Evolutionary conservation across 2,329 filamentous ascomycete genomes (phyloP).

Genomic region (Trichophyton rubrum): DNA sequence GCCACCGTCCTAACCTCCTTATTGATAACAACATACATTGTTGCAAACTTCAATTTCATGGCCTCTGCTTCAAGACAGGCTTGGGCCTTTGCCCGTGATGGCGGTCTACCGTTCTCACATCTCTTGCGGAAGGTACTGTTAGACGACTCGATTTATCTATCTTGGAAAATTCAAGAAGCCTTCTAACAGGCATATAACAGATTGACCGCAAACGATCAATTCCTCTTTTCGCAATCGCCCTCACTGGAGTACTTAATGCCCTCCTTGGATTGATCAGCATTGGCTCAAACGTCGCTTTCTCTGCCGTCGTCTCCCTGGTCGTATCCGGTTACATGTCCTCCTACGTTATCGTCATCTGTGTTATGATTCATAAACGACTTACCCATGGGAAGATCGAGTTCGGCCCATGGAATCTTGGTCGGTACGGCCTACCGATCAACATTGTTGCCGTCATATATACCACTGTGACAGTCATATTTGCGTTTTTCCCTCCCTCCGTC

Average conservation of each 20-base stretch:
- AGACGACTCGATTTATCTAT: neutral
- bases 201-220: slow-evolving; percentile 1
- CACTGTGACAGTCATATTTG: slow-evolving; percentile 8
- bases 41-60: slow-evolving; percentile 21
- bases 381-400: slow-evolving; percentile 31
- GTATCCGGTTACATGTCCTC: slow-evolving; percentile 31
- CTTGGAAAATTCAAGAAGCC: neutral
- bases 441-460: slow-evolving; percentile 8
- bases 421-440: slow-evolving; percentile 16
- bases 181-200: neutral
- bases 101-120: slow-evolving; percentile 39
- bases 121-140: neutral
- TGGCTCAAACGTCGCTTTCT: slow-evolving; percentile 35
- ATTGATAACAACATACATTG: slow-evolving; percentile 19
- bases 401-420: slow-evolving; percentile 35
- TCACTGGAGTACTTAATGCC: neutral
- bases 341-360: slow-evolving; percentile 37
- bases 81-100: slow-evolving; percentile 38
- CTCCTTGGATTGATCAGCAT: slow-evolving; percentile 40
- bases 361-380: slow-evolving; percentile 30
- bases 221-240: slow-evolving; percentile 2
- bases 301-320: slow-evolving; percentile 33
- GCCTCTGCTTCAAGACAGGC: slow-evolving; percentile 24
- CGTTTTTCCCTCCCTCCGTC: slow-evolving; percentile 7
- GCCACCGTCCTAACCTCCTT: slow-evolving; percentile 18